Percentiles rank a stretch among this genome's conserved stretches.
Evolutionary conservation across 306 rosid genomes (phyloP).

Genomic region (Calophaca sinica): DNA sequence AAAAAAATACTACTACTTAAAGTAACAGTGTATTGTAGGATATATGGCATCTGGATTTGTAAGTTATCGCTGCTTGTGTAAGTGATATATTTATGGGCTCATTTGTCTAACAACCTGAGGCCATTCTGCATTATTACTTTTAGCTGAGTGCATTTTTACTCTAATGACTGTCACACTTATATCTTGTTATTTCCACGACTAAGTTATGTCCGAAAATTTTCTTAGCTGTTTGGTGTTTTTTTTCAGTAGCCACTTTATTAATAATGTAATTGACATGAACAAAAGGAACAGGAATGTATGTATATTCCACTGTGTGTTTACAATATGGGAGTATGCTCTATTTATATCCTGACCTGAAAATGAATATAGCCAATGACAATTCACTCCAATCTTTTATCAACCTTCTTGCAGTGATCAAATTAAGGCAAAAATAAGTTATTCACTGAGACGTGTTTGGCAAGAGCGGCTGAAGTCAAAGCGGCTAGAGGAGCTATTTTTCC

Average conservation of each 20-base stretch:
- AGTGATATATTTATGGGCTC: neutral
- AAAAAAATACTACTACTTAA: neutral
- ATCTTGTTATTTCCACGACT: neutral
- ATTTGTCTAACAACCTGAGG: neutral
- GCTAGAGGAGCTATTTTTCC: conserved; percentile 53
- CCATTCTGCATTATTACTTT: conserved; percentile 27
- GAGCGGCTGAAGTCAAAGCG: conserved; percentile 63
- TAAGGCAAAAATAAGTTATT: conserved; percentile 78
- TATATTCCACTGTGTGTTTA: neutral
- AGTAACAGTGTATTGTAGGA: conserved; percentile 1
- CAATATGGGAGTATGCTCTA: neutral
- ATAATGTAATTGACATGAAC: neutral
- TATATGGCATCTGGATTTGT: neutral
- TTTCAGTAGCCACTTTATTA: conserved; percentile 8
- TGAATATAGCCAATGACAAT: conserved; percentile 19
- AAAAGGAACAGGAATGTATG: neutral
- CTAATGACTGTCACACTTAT: neutral
- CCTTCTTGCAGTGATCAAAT: conserved; percentile 62
- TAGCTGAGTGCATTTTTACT: no score
- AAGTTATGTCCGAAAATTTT: neutral
- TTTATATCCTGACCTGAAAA: conserved; percentile 11
- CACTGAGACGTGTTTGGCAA: conserved; percentile 66
- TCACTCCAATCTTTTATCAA: conserved; percentile 7
- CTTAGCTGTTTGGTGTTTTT: neutral
- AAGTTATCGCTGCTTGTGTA: conserved; percentile 7